Base-by-base conservation (phyloP, 139 green algal species). In the Ettlia oleoabundans region DNA sequence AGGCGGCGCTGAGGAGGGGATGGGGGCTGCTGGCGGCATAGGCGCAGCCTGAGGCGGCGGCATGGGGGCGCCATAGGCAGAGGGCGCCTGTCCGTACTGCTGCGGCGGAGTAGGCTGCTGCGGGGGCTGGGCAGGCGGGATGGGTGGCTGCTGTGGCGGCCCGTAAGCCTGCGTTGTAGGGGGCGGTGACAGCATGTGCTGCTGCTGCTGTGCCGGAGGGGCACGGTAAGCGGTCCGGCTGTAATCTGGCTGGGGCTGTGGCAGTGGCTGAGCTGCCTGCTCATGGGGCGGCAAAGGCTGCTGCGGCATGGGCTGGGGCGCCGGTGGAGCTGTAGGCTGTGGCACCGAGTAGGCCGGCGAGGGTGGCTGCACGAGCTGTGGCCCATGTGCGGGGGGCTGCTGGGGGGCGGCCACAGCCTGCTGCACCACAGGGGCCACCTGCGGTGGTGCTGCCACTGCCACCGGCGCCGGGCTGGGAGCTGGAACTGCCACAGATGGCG, bases 301-400 rank as follows among this genome's bases (percentile, higher is more conserved):
- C 41, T 22, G 76, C 41, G 43, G 55, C 74, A 79, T 66, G 33
- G 74, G 74, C 74, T 42, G 55, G 7, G 74, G 55, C 55, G 51
- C 52, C 52, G 51, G 72, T 7, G 72, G 72, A 13, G 72, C 72
- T 13, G 72, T 67, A 19, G 70, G 70, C 42, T 32, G 32, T 40
- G 43, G 10, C 47, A 15, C 30, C 4, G 72, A 67, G 52, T 68
- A 68, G 37, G 72, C 72, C 15, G 51, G 72, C 33, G 72, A 67
- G 4, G 51, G 72, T 21, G 51, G 72, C 52, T 79, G 72, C 9
- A 24, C 47, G 15, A 15, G 13, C 47, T 58, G 47, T 10, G 47
- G n/a, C n/a, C n/a, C n/a, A n/a, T n/a, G n/a, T n/a, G n/a, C n/a
- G n/a, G n/a, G n/a, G n/a, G n/a, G n/a, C n/a, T n/a, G n/a, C n/a